Evolutionary conservation across 169 alveolate species (phyloP), one percentile per base, ranked within the genome.

Genomic region (Haemoproteus tartakovskyi): DNA sequence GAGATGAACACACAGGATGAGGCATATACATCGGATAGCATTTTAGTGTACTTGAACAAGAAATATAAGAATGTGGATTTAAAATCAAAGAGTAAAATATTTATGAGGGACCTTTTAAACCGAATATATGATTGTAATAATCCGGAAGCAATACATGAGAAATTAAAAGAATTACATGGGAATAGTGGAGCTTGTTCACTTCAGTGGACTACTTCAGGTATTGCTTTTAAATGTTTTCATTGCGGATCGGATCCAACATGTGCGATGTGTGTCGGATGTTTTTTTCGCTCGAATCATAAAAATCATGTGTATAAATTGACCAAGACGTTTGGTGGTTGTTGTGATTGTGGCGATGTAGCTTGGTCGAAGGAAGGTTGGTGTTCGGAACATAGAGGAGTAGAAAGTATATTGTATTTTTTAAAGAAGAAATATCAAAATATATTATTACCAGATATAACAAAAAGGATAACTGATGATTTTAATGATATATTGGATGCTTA

Each of bases 321-420:
- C 19, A 74, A 59, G 36, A 62, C 87, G 4, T 38, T 60, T 46
- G 80, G 82, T 8, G 87, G 87, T 6, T 62, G 82, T 16, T 79
- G 87, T 61, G 87, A 79, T 26, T 79, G 87, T 48, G 87, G 87
- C 1, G 82, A 79, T 41, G 52, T 78, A 0, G 46, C 80, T n/a
- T 79, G 87, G 87, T 50, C 47, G 43, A 56, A 48, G 4, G 48
- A 79, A 19, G 87, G 87, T 0, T 37, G 62, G 14, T 79, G 87
- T 47, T 60, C 22, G 29, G 64, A 60, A 19, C 87, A 79, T 48
- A 56, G 80, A 29, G 87, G 79, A 26, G 59, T 61, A 19, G 33
- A 57, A 14, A 63, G 50, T 16, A 63, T 50, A 0, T 24, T 19
- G 36, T 18, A 48, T 19, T 36, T 38, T 16, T 62, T 37, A 2